phyloP scores from a whole-genome alignment of 345 rosid genomes.

The Bruguiera gymnorhiza region DNA sequence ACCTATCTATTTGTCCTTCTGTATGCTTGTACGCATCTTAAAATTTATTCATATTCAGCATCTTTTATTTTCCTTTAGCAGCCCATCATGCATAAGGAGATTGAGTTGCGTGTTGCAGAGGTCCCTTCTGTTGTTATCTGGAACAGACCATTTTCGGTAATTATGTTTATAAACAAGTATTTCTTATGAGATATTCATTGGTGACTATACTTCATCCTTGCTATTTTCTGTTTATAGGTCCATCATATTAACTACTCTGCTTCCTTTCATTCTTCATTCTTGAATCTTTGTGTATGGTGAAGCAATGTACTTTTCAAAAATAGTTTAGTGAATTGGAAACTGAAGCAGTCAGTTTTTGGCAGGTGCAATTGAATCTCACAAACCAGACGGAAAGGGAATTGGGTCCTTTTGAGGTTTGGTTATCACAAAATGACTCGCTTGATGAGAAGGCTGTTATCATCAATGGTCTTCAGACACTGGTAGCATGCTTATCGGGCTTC shows the following conservation, averaged over 20 bases:
- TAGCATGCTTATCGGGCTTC: constrained; percentile 29
- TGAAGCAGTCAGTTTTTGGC: constrained; percentile 25
- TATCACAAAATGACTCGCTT: constrained; percentile 52
- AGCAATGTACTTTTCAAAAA: background rate
- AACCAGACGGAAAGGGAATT: constrained; percentile 69
- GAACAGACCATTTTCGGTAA: constrained; percentile 74
- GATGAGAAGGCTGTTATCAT: constrained; percentile 66
- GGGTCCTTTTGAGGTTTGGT: constrained; percentile 81
- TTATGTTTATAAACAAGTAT: constrained; percentile 3
- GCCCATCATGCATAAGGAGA: constrained; percentile 65
- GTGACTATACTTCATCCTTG: background rate
- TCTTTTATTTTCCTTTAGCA: constrained; percentile 29
- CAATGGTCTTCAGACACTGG: constrained; percentile 82
- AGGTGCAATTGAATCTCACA: constrained; percentile 71
- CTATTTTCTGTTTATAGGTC: background rate
- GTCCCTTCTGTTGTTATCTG: constrained; percentile 57
- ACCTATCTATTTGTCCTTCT: background rate
- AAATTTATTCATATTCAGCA: constrained; percentile 9
- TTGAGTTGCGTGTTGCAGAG: constrained; percentile 60
- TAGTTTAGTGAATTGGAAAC: constrained; percentile 20
- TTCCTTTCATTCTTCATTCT: constrained; percentile 1
- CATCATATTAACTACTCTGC: background rate
- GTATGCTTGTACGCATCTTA: background rate
- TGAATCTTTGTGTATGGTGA: background rate
- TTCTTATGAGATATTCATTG: constrained; percentile 1